Evolutionary conservation across 2,329 filamentous ascomycete species (phyloP), one percentile per base, ranked within the genome.

Genomic region (Pleomassaria siparia): DNA sequence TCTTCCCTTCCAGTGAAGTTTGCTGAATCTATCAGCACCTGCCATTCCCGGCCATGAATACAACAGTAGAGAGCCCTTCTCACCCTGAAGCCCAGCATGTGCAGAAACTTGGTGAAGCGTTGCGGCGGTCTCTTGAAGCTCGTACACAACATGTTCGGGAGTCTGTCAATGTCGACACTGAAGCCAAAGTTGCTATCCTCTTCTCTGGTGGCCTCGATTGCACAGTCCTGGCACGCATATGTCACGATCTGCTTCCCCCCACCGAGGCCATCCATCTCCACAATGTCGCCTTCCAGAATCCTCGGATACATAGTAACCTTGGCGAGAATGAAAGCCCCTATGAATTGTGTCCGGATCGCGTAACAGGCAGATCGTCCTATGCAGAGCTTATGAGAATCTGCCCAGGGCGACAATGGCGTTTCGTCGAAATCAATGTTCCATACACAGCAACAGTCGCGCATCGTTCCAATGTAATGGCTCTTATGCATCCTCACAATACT

Each of bases 211-310:
- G 94, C 0, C 80, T 99, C 6, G 94, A 99, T 69, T 97, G 94
- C 66, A 92, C 91, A 0, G 77, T 96, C 0, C 77, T 99, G 40
- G 92, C 92, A 18, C 83, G 91, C 35, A 72, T 97, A 20, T 78
- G 82, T 10, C 88, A 96, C 64, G 87, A 95, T 11, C 71, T 95
- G 2, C 67, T 97, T 2, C 87, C 88, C 0, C 12, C 65, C 0
- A 71, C 78, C 3, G 85, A 95, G 60, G 75, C 80, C 1, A 85
- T 99, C 51, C 94, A 97, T 64, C 77, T 99, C 8, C 80, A 99
- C 54, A 99, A 99, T 57, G 92, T 99, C 37, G 94, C 92, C 0
- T 99, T 99, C 62, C 89, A 99, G 69, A 99, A 99, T 56, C 92
- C 91, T 86, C 54, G 84, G 80, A 49, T 84, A 55, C 58, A 83